Conservation (phyloP, 1,284 basidiomycete species). For the Apiotrichum brassicae region DNA sequence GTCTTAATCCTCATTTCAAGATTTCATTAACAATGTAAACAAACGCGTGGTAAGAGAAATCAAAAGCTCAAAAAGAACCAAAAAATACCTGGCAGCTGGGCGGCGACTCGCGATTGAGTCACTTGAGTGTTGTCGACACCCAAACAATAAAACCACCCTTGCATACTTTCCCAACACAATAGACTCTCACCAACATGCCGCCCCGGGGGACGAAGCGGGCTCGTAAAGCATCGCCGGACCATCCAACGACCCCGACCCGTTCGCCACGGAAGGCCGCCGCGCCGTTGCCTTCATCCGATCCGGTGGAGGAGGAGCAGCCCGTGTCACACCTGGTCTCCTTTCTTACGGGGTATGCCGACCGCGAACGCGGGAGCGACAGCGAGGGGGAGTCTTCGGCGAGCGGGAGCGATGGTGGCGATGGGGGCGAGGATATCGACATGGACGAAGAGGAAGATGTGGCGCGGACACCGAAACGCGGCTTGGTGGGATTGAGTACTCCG, state of each 20-base stretch:
- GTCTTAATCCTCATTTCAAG: too few relatives aligned
- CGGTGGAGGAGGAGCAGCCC: not conserved
- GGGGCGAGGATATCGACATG: constrained; percentile 19
- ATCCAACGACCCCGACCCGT: too few relatives aligned
- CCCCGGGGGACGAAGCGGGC: not conserved
- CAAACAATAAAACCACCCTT: too few relatives aligned
- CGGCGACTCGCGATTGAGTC: too few relatives aligned
- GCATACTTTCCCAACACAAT: not conserved
- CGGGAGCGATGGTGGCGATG: constrained; percentile 22
- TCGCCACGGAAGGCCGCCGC: too few relatives aligned
- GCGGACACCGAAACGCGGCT: constrained; percentile 10
- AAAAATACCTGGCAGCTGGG: too few relatives aligned
- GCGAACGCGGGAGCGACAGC: constrained; percentile 6
- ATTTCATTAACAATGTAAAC: too few relatives aligned
- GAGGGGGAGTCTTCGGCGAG: constrained; percentile 21
- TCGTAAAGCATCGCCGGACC: constrained; percentile 5
- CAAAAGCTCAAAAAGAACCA: too few relatives aligned
- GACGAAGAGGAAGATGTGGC: constrained; percentile 18
- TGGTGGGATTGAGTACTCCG: constrained; percentile 18
- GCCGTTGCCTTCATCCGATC: too few relatives aligned
- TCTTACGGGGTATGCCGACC: constrained; percentile 35
- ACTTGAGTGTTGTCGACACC: too few relatives aligned
- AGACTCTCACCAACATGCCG: not conserved
- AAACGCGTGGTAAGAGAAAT: too few relatives aligned
- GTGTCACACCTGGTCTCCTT: constrained; percentile 41